Conservation (phyloP, 2,329 filamentous ascomycete genomes). For the Drechslerella coelobrocha region DNA sequence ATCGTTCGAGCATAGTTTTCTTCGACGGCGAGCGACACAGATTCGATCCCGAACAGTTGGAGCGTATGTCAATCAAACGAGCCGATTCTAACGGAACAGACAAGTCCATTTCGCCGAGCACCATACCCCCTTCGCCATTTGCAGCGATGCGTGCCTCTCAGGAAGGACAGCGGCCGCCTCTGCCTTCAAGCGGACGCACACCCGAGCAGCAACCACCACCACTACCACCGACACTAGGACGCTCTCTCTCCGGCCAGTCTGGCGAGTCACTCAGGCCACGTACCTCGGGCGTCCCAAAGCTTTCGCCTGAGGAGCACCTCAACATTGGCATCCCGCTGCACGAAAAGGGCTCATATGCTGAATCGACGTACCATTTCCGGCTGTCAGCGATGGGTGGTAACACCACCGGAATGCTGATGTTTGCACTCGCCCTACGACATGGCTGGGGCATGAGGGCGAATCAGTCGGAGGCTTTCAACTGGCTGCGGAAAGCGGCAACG, state of each 20-base stretch:
- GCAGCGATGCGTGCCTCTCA: constrained; percentile 40
- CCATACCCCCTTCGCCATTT: constrained; percentile 22
- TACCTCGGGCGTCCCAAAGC: constrained; percentile 29
- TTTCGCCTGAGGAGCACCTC: constrained; percentile 77
- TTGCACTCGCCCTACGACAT: constrained; percentile 91
- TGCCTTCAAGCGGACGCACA: background rate
- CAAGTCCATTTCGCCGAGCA: constrained; percentile 26
- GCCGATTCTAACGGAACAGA: constrained; percentile 17
- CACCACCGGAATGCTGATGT: constrained; percentile 93
- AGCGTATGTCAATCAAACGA: constrained; percentile 4
- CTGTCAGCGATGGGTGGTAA: constrained; percentile 84
- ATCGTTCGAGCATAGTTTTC: constrained; percentile 43
- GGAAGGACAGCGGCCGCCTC: constrained; percentile 36
- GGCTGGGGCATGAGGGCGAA: constrained; percentile 98
- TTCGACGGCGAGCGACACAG: constrained; percentile 43
- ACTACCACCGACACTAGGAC: constrained; percentile 19
- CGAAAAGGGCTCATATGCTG: constrained; percentile 82
- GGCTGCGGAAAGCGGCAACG: constrained; percentile 90
- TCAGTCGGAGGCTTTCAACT: constrained; percentile 84
- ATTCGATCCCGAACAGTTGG: constrained; percentile 13
- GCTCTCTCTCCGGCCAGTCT: constrained; percentile 27
- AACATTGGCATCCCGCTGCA: constrained; percentile 89
- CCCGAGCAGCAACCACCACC: background rate
- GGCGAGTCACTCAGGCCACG: constrained; percentile 35
- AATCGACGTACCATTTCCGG: constrained; percentile 94